Percentiles rank a stretch among this genome's conserved stretches.
These are phyloP conservation scores for Cenchrus fungigraminus DNA, from an alignment of 176 grass and related monocot species.

Conservation along the genomic window DNA sequence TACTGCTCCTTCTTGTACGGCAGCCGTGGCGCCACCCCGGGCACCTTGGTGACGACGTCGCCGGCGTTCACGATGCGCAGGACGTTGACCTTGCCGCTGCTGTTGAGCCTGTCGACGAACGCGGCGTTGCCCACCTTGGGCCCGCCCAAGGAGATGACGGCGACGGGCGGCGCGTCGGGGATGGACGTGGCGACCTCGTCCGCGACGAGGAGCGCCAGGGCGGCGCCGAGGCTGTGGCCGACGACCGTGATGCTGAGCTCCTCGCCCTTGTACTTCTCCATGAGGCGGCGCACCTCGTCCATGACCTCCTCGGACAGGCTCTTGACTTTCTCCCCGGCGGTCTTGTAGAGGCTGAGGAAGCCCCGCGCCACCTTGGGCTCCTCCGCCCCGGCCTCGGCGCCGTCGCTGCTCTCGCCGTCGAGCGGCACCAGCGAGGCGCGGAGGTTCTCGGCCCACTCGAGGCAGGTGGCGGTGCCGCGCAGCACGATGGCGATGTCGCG, in stretches of 20 bases:
- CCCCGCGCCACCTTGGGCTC: constrained; percentile 77
- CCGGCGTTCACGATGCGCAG: constrained; percentile 81
- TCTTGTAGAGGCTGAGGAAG: constrained; percentile 83
- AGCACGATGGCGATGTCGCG: constrained; percentile 89
- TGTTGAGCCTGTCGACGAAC: constrained; percentile 55
- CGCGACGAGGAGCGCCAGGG: constrained; percentile 81
- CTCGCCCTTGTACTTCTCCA: constrained; percentile 90
- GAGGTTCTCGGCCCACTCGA: constrained; percentile 92
- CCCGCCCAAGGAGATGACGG: constrained; percentile 88
- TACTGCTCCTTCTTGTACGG: constrained; percentile 56
- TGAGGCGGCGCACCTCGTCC: constrained; percentile 70
- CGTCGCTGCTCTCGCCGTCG: constrained; percentile 35
- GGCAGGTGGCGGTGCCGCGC: constrained; percentile 83
- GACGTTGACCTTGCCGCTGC: constrained; percentile 61
- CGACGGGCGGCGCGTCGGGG: constrained; percentile 66
- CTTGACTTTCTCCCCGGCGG: constrained; percentile 54
- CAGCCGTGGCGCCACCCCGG: constrained; percentile 49
- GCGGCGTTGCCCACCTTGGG: constrained; percentile 82
- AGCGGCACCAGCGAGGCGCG: constrained; percentile 66
- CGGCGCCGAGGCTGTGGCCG: constrained; percentile 88
- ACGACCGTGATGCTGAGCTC: constrained; percentile 89
- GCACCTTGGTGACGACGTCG: constrained; percentile 86
- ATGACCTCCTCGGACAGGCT: constrained; percentile 76
- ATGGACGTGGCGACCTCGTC: constrained; percentile 65
- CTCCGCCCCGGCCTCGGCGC: not conserved